Evolutionary conservation across 345 rosid species (phyloP), one percentile per base, ranked within the genome.

Genomic region (Gynandropsis gynandra): DNA sequence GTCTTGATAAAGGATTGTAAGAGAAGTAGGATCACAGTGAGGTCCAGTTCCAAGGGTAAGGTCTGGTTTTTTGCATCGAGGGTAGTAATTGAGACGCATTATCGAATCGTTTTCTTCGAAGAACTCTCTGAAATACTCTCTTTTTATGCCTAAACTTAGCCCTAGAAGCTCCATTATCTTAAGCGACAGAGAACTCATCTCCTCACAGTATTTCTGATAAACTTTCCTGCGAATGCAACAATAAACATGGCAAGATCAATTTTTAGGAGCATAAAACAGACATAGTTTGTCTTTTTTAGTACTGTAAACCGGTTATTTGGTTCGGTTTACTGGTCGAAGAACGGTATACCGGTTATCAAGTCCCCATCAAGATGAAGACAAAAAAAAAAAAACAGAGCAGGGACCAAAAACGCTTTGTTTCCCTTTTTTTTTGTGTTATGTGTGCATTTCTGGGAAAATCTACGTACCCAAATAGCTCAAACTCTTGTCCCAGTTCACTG

Each of bases 21-120:
- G 68, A 50, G 99, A 92, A 19, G 99, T 85, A 27, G 99, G 99
- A 67, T 92, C 99, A 34, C 99, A 92, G 58, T 92, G 99, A 72
- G 99, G 99, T 4, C 99, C 99, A 8, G 99, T 92, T 62, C 99
- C 97, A 43, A 92, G 65, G 14, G 95, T 83, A 12, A 78, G 85
- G 42, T 92, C 94, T 34, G 99, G 97, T 67, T 80, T 88, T 56
- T 76, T 84, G 73, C 99, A 92, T 10, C 86, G 90, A 0, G 99
- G 99, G 56, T 92, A 92, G 77, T 88, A 92, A 60, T 92, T 92
- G 0, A 92, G 76, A 69, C 99, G 80, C 99, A 92, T 92, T 65
- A 92, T 92, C 2, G 97, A 92, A 55, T 92, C 95, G 18, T 85
- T 88, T 14, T 75, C 88, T 69, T 80, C 72, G 16, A 88, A 92